These are phyloP conservation scores for Huntiella abstrusa DNA, from an alignment of 2,329 filamentous ascomycete species.

Conservation along the genomic window DNA sequence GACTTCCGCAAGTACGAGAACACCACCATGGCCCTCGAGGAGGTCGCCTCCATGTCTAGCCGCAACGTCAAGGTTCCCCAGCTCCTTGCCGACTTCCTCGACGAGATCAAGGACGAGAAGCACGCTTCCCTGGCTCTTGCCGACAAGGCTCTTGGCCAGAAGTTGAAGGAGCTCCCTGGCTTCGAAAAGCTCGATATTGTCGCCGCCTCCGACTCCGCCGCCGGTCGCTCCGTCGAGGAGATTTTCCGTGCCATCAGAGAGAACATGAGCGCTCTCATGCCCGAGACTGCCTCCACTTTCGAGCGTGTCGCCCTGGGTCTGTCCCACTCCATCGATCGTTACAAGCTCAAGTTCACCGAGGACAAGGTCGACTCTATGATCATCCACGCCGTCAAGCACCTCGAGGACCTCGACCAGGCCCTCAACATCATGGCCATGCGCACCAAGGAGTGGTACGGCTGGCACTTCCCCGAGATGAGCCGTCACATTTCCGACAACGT, in stretches of 20 bases:
- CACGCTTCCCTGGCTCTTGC: constrained; percentile 88
- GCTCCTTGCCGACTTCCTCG: constrained; percentile 62
- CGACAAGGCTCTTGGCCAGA: constrained; percentile 76
- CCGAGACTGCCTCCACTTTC: constrained; percentile 67
- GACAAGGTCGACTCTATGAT: constrained; percentile 99
- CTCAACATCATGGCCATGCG: constrained; percentile 97
- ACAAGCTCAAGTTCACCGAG: constrained; percentile 96
- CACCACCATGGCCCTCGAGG: constrained; percentile 73
- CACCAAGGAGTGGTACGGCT: constrained; percentile 99
- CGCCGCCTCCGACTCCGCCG: constrained; percentile 59
- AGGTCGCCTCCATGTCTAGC: constrained; percentile 60
- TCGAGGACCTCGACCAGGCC: constrained; percentile 97
- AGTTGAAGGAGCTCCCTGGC: constrained; percentile 80
- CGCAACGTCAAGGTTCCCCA: constrained; percentile 82
- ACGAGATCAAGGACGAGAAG: constrained; percentile 90
- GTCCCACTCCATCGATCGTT: constrained; percentile 85
- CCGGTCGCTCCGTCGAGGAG: constrained; percentile 42
- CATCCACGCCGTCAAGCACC: constrained; percentile 81
- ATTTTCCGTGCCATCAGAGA: constrained; percentile 89
- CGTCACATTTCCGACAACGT: constrained; percentile 96
- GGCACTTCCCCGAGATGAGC: constrained; percentile 97
- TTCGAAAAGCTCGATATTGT: constrained; percentile 70
- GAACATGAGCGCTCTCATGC: constrained; percentile 76
- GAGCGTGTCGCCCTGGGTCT: constrained; percentile 92
- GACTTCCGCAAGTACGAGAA: constrained; percentile 96